Base-by-base conservation (phyloP, 2,329 filamentous ascomycete species). In the Madurella fahalii region DNA sequence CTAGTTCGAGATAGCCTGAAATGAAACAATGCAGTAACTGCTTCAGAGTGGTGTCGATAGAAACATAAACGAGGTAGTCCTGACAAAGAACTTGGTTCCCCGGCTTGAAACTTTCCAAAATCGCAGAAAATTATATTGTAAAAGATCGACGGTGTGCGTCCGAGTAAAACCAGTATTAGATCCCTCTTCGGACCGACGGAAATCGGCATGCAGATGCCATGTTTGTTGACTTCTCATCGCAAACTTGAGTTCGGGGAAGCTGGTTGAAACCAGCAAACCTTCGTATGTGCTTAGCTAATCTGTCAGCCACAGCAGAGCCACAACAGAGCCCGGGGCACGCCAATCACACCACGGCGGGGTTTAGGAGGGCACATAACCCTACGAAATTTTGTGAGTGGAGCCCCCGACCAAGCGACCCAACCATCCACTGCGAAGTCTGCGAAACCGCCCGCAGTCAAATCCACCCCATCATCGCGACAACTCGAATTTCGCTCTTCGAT, bases 401-500 rank as follows among this genome's bases (percentile, higher is more conserved):
- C 59, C 53, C 37, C 40, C 32, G 41, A 47, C 41, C 51, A 55
- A 49, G 50, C 40, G 47, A 40, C 43, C 57, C 52, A 53, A 53
- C 53, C 58, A 63, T 50, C 57, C 57, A 58, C 50, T 41, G 18
- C 42, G 52, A 51, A 52, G 58, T 42, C 47, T 40, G 51, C 49
- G 58, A 61, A 54, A 52, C 50, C 54, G 54, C 55, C 56, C 53
- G 50, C 49, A 60, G 52, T 57, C 59, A 63, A 62, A 64, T 61
- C 63, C 59, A 63, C 61, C 52, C 52, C 60, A 61, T 59, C 58
- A 62, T 63, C 61, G 61, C 63, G 63, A 63, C 62, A 61, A 59
- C 49, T 56, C 53, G 57, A 61, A 59, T 63, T 64, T 69, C 63
- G 64, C 64, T 65, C 59, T 67, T 68, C 64, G 66, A 68, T 65